Evolutionary conservation across 257 asterid species (phyloP), one percentile per base, ranked within the genome.

Genomic region (Ligustrum vulgare): DNA sequence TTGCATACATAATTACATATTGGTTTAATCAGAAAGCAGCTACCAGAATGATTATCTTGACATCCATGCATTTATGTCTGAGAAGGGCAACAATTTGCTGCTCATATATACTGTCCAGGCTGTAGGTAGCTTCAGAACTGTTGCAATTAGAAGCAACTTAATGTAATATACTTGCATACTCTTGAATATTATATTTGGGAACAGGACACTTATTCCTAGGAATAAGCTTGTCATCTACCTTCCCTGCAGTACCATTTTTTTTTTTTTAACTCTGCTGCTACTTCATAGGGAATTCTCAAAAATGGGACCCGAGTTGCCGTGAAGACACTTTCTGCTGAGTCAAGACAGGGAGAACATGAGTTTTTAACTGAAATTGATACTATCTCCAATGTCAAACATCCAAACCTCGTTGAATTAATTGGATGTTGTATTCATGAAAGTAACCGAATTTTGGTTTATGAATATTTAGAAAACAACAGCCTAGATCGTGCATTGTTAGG

Each of bases 361-460:
- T 93, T 93, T 86, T 78, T 91, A 84, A 82, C 93, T 7, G 98
- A 93, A 88, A 91, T 93, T 43, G 90, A 89, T 80, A 89, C 93
- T 49, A 90, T 91, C 80, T 90, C 96, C 64, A 83, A 87, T 75
- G 96, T 91, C 79, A 89, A 78, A 82, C 98, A 93, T 85, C 95
- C 96, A 81, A 90, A 91, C 88, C 95, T 93, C 35, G 97, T 93
- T 58, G 90, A 87, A 80, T 80, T 93, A 82, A 86, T 91, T 35
- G 97, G 98, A 70, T 90, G 93, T 86, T 91, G 97, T 83, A 91
- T 89, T 56, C 87, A 90, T 56, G 95, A 85, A 80, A 60, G 81
- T 75, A 79, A 87, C 82, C 84, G 88, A 80, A 87, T 91, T 70
- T 84, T 93, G 87, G 97, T 93, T 41, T 93, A 93, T 70, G 97